Evolutionary conservation across 1,284 basidiomycete genomes (phyloP).

Genomic region (Boletus subluridellus): DNA sequence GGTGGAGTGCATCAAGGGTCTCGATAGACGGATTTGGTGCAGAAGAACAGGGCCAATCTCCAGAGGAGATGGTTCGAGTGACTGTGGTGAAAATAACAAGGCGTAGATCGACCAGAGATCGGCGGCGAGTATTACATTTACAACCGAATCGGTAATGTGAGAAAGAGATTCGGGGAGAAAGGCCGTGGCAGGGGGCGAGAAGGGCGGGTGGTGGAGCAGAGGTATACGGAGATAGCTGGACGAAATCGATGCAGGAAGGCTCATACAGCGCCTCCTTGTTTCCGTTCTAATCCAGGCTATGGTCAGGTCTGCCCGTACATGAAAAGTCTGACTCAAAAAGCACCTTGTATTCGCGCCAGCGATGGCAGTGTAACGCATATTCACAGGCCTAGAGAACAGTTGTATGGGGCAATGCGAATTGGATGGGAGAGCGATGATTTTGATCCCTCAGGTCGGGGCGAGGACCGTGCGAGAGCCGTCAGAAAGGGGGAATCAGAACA

Average conservation of each 20-base stretch:
- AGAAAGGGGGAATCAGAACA: constrained; percentile 8
- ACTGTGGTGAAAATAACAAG: constrained; percentile 50
- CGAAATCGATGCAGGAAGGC: constrained; percentile 25
- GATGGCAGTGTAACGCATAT: constrained; percentile 53
- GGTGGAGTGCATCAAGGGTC: constrained; percentile 64
- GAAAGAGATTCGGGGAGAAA: constrained; percentile 40
- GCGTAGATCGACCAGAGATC: constrained; percentile 52
- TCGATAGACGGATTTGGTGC: constrained; percentile 53
- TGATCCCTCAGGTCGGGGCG: no score
- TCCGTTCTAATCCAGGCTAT: constrained; percentile 24
- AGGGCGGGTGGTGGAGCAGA: constrained; percentile 4
- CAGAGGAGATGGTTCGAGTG: constrained; percentile 41
- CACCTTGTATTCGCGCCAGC: constrained; percentile 58
- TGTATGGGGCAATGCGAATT: constrained; percentile 60
- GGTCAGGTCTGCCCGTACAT: constrained; percentile 5
- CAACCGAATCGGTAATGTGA: constrained; percentile 45
- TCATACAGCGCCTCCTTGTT: constrained; percentile 29
- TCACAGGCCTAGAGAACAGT: constrained; percentile 66
- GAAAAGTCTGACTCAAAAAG: background rate
- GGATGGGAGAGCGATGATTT: constrained; percentile 33
- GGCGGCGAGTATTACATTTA: constrained; percentile 47
- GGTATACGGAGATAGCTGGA: constrained; percentile 7
- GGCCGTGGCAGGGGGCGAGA: constrained; percentile 20
- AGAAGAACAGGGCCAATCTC: constrained; percentile 48
- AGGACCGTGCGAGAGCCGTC: constrained; percentile 39